These are phyloP conservation scores for Syncephalis fuscata DNA, from an alignment of 371 early-diverging fungal genomes.

Conservation along the genomic window DNA sequence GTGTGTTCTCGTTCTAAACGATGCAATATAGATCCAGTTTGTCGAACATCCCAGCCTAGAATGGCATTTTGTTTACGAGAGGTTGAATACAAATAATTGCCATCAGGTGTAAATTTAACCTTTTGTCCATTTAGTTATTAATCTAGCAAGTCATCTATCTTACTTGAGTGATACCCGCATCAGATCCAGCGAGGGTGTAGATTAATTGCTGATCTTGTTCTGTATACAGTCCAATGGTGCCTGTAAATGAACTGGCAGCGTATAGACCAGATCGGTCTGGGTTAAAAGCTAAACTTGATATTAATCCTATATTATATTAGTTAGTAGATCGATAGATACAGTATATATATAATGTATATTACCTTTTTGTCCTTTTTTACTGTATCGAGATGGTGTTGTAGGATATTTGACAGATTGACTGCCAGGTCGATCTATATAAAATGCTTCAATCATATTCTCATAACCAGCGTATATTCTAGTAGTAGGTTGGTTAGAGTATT, in stretches of 20 bases:
- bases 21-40: conserved; percentile 33
- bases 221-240: conserved; percentile 46
- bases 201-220: conserved; percentile 28
- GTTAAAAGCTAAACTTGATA: conserved; percentile 44
- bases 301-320: conserved; percentile 16
- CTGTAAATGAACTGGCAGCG: conserved; percentile 47
- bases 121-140: background rate
- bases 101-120: conserved; percentile 44
- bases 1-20: conserved; percentile 26
- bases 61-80: conserved; percentile 32
- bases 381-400: conserved; percentile 31
- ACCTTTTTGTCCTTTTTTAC: conserved; percentile 41
- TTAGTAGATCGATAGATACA: conserved; percentile 3
- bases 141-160: background rate
- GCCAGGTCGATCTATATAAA: conserved; percentile 37
- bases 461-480: conserved; percentile 42
- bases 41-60: conserved; percentile 52
- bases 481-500: background rate
- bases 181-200: conserved; percentile 21
- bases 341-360: background rate
- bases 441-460: conserved; percentile 46
- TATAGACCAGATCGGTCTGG: conserved; percentile 43
- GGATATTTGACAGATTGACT: conserved; percentile 18
- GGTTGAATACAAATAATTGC: conserved; percentile 32
- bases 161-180: conserved; percentile 12